These are phyloP conservation scores for Borovskyia barvae DNA, from an alignment of 208 protist genomes.

Conservation along the genomic window DNA sequence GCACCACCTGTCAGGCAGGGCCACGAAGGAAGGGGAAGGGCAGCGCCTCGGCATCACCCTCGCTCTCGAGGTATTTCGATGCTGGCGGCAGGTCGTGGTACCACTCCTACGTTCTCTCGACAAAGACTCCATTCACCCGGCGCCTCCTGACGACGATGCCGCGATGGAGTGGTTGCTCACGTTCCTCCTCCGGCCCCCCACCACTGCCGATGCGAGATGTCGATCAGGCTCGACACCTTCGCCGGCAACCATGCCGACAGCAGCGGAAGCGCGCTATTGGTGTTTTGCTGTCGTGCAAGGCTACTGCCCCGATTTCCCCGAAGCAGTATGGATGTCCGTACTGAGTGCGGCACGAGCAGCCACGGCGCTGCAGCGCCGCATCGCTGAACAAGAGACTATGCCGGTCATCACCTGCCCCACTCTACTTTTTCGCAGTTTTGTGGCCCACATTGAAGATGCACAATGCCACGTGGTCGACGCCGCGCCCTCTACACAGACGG, in stretches of 20 bases:
- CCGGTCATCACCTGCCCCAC: conserved; percentile 6
- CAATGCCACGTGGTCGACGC: background rate
- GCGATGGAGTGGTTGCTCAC: no score
- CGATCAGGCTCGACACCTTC: no score
- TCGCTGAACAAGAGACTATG: background rate
- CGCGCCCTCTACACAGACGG: background rate
- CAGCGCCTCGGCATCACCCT: conserved; percentile 22
- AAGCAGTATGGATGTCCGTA: conserved; percentile 12
- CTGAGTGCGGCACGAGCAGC: conserved; percentile 10
- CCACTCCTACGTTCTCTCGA: conserved; percentile 13
- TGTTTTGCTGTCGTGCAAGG: conserved; percentile 19
- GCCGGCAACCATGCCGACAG: no score
- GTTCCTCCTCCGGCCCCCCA: no score
- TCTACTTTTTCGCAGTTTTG: conserved; percentile 23
- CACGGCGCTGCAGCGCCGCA: background rate
- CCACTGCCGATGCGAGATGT: no score
- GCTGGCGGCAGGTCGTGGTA: conserved; percentile 7
- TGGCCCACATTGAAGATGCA: conserved; percentile 16
- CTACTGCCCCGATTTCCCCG: conserved; percentile 20
- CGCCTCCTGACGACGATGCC: background rate
- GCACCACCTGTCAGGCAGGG: no score
- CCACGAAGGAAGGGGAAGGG: no score
- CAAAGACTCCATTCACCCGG: background rate
- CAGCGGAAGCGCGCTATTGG: no score
- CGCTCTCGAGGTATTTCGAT: conserved; percentile 12